These are phyloP conservation scores for Vigna hirtella DNA, from an alignment of 306 rosid genomes.

Conservation along the genomic window DNA sequence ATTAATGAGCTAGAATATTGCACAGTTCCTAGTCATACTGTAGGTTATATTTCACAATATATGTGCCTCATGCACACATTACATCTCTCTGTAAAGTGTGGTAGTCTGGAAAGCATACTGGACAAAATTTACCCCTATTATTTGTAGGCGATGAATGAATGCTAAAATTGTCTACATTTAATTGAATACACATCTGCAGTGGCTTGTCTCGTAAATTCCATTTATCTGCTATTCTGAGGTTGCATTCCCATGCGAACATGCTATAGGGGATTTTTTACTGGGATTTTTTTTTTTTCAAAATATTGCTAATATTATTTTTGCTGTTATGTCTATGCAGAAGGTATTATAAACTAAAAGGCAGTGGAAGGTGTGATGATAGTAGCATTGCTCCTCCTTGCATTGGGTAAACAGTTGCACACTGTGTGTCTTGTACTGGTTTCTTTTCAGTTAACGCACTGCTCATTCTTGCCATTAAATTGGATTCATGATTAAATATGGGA, in stretches of 20 bases:
- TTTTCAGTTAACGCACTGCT: neutral
- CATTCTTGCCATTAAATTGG: conserved; percentile 27
- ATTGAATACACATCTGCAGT: conserved; percentile 17
- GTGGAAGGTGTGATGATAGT: conserved; percentile 69
- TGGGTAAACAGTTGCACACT: conserved; percentile 62
- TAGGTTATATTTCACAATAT: conserved; percentile 21
- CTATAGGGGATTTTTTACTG: neutral
- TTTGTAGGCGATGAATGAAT: neutral
- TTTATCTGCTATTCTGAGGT: neutral
- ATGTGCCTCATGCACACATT: neutral
- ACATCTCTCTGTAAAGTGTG: conserved; percentile 6
- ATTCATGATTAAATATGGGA: conserved; percentile 36
- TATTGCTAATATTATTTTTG: conserved; percentile 35
- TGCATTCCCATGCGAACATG: neutral
- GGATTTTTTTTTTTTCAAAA: neutral
- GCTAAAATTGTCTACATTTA: conserved; percentile 1
- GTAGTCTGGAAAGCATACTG: neutral
- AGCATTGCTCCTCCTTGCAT: conserved; percentile 86
- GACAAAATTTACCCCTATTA: neutral
- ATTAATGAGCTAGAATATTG: conserved; percentile 23
- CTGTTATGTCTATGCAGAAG: conserved; percentile 61
- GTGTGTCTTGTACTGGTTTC: conserved; percentile 34
- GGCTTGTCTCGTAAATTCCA: conserved; percentile 6
- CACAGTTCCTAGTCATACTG: neutral
- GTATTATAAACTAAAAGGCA: conserved; percentile 76